Percentiles rank a stretch among this genome's conserved stretches.
Conservation (phyloP, 2,329 filamentous ascomycete genomes). For the Fonsecaea multimorphosa region DNA sequence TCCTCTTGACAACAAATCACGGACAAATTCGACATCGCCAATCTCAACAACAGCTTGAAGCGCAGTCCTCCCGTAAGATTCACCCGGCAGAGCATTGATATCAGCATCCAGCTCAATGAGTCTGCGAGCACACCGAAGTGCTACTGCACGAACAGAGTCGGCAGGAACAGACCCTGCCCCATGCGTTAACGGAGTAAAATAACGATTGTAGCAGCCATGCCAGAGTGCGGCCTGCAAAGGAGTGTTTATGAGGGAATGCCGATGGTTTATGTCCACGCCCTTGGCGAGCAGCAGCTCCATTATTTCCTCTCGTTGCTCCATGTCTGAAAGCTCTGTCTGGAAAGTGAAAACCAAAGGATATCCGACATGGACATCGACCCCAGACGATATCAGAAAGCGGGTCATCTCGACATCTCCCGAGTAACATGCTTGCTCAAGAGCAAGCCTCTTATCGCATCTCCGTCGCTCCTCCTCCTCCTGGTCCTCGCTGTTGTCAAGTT, state of each 20-base stretch:
- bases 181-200: too few relatives aligned
- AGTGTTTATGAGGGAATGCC: not conserved
- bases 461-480: not conserved
- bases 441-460: not conserved
- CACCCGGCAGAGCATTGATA: not conserved
- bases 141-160: too few relatives aligned
- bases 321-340: not conserved
- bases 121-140: constrained; percentile 7
- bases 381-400: constrained; percentile 5
- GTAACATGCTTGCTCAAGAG: constrained; percentile 1
- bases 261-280: not conserved
- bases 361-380: constrained; percentile 1
- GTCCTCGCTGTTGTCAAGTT: not conserved
- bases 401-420: not conserved
- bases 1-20: constrained; percentile 34
- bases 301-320: not conserved
- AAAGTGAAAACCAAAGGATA: not conserved
- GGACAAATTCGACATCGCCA: constrained; percentile 35
- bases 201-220: not conserved
- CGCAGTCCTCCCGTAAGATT: constrained; percentile 29
- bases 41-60: constrained; percentile 32
- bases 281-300: not conserved
- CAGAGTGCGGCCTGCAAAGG: constrained; percentile 1
- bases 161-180: too few relatives aligned
- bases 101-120: constrained; percentile 14